These are phyloP conservation scores for Chaetomium tenue DNA, from an alignment of 495 filamentous ascomycete genomes.

Conservation along the genomic window DNA sequence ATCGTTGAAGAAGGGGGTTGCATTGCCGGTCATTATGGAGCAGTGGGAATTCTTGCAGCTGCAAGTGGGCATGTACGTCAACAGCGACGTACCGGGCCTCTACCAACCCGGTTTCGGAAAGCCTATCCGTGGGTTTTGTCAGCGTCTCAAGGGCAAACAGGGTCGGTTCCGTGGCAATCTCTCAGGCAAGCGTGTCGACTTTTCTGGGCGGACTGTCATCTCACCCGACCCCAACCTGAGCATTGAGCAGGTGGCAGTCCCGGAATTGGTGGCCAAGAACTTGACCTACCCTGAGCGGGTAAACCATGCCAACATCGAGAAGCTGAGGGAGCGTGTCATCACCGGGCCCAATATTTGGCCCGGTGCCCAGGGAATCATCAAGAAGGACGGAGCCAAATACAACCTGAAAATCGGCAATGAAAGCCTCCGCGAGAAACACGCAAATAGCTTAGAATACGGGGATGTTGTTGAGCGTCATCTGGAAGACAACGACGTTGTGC, in stretches of 20 bases:
- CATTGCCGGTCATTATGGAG: conserved; percentile 89
- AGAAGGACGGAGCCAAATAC: conserved; percentile 63
- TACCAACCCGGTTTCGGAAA: conserved; percentile 72
- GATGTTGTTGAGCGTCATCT: conserved; percentile 93
- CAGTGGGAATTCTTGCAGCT: conserved; percentile 96
- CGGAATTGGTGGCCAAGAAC: conserved; percentile 83
- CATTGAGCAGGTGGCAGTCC: conserved; percentile 92
- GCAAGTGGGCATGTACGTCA: conserved; percentile 95
- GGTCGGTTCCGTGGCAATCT: conserved; percentile 95
- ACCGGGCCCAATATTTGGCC: conserved; percentile 78
- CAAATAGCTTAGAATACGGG: conserved; percentile 70
- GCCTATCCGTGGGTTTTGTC: conserved; percentile 86
- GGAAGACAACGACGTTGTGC: conserved; percentile 92
- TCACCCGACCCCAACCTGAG: conserved; percentile 92
- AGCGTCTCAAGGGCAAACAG: conserved; percentile 94
- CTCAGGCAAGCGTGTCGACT: conserved; percentile 97
- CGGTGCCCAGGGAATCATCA: conserved; percentile 78
- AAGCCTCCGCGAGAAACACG: conserved; percentile 53
- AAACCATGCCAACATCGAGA: conserved; percentile 76
- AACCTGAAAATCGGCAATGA: conserved; percentile 69
- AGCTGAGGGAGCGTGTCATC: conserved; percentile 66
- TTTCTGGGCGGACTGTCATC: conserved; percentile 95
- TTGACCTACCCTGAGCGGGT: conserved; percentile 92
- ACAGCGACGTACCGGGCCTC: conserved; percentile 91
- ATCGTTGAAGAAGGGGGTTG: conserved; percentile 74